These are phyloP conservation scores for Trichosporon ovoides DNA, from an alignment of 1,284 basidiomycete species.

Conservation along the genomic window DNA sequence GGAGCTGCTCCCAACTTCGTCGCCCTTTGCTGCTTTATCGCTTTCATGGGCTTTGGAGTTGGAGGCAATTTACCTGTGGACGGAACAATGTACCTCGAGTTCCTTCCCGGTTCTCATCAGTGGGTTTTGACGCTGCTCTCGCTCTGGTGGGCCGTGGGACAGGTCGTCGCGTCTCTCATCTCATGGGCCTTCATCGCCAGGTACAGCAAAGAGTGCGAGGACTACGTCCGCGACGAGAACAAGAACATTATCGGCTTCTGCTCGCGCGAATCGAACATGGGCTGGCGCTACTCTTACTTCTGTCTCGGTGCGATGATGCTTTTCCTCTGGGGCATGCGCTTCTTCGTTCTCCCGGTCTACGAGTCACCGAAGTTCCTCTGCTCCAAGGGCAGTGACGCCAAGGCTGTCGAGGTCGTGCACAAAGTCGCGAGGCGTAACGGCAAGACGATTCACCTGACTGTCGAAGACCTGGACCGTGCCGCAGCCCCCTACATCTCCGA, in stretches of 20 bases:
- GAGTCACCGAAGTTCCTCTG: conserved; percentile 61
- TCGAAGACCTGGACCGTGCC: conserved; percentile 51
- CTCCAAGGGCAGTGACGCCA: conserved; percentile 56
- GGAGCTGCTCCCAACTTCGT: conserved; percentile 57
- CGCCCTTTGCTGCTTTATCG: conserved; percentile 24
- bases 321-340: conserved; percentile 43
- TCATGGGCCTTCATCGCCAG: conserved; percentile 37
- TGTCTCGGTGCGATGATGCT: conserved; percentile 53
- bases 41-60: conserved; percentile 57
- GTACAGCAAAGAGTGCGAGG: conserved; percentile 14
- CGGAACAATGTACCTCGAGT: conserved; percentile 58
- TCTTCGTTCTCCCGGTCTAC: conserved; percentile 50
- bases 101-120: conserved; percentile 56
- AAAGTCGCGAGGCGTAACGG: conserved; percentile 56
- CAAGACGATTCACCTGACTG: conserved; percentile 51
- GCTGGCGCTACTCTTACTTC: conserved; percentile 61
- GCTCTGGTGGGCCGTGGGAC: conserved; percentile 61
- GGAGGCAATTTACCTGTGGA: conserved; percentile 60
- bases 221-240: background rate
- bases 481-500: conserved; percentile 33
- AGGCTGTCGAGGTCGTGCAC: conserved; percentile 53
- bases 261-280: conserved; percentile 54
- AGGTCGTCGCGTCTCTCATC: conserved; percentile 53
- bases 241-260: conserved; percentile 46
- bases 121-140: conserved; percentile 63